Conservation (phyloP, 202 grass and related monocot genomes). For the Zizania palustris region DNA sequence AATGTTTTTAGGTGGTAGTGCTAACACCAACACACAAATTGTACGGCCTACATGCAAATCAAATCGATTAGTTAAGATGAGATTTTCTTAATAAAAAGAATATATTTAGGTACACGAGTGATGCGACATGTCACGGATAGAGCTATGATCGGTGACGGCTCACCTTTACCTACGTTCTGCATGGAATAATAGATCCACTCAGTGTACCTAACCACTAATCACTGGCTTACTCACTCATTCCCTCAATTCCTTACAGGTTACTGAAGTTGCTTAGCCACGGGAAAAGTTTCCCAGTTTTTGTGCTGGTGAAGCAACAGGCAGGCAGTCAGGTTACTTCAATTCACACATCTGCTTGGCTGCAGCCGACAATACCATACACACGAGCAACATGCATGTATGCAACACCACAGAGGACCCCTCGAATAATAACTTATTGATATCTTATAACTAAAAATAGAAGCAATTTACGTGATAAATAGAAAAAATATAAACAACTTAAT, state of each 20-base stretch:
- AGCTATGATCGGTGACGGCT: conserved; percentile 8
- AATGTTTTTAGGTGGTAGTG: too few relatives aligned
- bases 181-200: conserved; percentile 13
- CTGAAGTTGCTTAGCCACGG: conserved; percentile 43
- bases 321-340: not conserved
- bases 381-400: not conserved
- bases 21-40: not conserved
- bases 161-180: conserved; percentile 31
- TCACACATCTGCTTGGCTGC: conserved; percentile 18
- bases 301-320: conserved; percentile 47
- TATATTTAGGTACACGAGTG: not conserved
- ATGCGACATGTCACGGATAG: conserved; percentile 24
- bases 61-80: not conserved
- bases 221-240: conserved; percentile 25
- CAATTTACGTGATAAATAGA: too few relatives aligned
- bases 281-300: conserved; percentile 40
- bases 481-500: too few relatives aligned
- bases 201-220: conserved; percentile 45
- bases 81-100: not conserved
- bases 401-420: not conserved
- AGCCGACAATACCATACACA: not conserved
- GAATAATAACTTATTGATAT: too few relatives aligned
- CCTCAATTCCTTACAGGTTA: conserved; percentile 22
- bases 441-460: not conserved
- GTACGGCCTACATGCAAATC: not conserved